These are phyloP conservation scores for Cutaneotrichosporon sp. DNA, from an alignment of 1,284 basidiomycete genomes.

Conservation along the genomic window DNA sequence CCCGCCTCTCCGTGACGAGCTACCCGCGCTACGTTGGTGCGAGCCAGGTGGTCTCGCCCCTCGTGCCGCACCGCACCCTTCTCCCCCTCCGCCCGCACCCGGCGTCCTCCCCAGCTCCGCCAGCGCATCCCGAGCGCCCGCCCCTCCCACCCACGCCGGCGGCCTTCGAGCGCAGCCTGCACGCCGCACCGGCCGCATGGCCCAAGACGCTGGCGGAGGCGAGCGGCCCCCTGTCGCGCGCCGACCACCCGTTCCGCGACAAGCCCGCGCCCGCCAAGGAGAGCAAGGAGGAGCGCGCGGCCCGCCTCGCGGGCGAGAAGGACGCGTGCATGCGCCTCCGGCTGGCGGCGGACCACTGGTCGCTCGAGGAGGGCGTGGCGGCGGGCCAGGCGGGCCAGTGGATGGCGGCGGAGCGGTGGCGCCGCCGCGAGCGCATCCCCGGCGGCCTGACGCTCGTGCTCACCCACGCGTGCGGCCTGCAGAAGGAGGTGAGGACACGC, in stretches of 20 bases:
- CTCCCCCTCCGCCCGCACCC: conserved; percentile 14
- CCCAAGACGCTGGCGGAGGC: conserved; percentile 56
- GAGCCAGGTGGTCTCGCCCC: conserved; percentile 16
- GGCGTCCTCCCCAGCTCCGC: conserved; percentile 1
- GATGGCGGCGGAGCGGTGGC: conserved; percentile 33
- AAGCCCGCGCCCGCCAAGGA: conserved; percentile 14
- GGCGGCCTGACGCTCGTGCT: conserved; percentile 67
- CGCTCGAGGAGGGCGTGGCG: conserved; percentile 10
- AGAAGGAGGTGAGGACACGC: conserved; percentile 71
- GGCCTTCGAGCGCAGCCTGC: conserved; percentile 61
- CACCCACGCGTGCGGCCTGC: conserved; percentile 77
- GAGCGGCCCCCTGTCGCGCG: conserved; percentile 31
- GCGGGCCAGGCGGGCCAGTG: conserved; percentile 52
- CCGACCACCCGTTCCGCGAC: conserved; percentile 25
- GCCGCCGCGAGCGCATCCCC: conserved; percentile 22
- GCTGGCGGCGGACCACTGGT: conserved; percentile 15
- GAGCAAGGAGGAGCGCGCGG: conserved; percentile 42
- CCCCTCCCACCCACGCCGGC: conserved; percentile 36
- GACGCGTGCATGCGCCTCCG: conserved; percentile 11
- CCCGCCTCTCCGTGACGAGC: neutral
- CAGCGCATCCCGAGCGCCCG: conserved; percentile 12
- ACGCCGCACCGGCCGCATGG: conserved; percentile 71
- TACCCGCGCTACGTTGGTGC: conserved; percentile 19
- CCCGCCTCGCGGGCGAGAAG: conserved; percentile 18
- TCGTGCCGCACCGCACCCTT: conserved; percentile 12